Evolutionary conservation across 768 basidiomycete species (phyloP).

Genomic region (Hemileccinum rubropunctum): DNA sequence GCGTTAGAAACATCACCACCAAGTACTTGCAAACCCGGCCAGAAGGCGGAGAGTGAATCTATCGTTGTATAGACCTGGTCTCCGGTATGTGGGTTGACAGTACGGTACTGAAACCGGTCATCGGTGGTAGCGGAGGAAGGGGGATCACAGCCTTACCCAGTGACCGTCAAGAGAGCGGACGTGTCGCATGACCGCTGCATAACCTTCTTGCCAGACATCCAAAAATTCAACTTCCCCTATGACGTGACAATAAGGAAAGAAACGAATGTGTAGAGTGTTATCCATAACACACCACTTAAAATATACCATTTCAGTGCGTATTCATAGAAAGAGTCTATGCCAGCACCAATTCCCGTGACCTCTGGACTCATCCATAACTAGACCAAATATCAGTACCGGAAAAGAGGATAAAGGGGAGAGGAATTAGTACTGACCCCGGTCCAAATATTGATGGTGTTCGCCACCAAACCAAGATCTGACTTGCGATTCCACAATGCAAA

Average conservation of each 20-base stretch:
- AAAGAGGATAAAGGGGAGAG: background rate
- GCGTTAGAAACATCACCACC: conserved; percentile 86
- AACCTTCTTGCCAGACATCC: conserved; percentile 82
- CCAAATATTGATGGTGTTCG: conserved; percentile 84
- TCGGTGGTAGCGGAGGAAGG: background rate
- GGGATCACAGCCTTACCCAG: conserved; percentile 51
- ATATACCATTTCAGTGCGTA: conserved; percentile 94
- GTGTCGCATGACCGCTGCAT: conserved; percentile 83
- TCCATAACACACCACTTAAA: conserved; percentile 56
- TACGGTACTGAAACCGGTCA: conserved; percentile 62
- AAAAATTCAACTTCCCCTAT: conserved; percentile 75
- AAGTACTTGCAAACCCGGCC: conserved; percentile 93
- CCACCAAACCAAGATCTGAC: conserved; percentile 80
- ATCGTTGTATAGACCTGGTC: conserved; percentile 72
- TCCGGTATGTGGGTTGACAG: conserved; percentile 77
- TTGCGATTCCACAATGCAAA: conserved; percentile 93
- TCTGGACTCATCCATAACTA: conserved; percentile 75
- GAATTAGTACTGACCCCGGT: conserved; percentile 59
- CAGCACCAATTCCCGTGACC: conserved; percentile 83
- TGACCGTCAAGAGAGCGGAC: conserved; percentile 81
- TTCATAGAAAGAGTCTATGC: conserved; percentile 95
- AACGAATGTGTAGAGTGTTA: background rate
- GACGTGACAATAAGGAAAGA: background rate
- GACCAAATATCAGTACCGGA: conserved; percentile 6
- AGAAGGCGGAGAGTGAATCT: conserved; percentile 96